Evolutionary conservation across 805 yeast genomes (phyloP).

Genomic region (Nematodospora valgi): DNA sequence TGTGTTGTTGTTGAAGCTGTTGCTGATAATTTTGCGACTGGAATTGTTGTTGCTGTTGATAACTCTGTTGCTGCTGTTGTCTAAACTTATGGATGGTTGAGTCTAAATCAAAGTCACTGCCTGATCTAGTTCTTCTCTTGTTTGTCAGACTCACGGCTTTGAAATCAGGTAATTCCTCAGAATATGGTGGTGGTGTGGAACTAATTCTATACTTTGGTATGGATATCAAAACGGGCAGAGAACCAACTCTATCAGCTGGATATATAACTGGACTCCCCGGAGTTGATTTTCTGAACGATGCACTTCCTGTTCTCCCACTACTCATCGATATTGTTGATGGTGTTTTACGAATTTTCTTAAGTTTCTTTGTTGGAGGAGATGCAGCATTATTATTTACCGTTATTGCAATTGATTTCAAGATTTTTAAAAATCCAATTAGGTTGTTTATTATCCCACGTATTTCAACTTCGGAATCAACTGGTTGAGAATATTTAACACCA

Average conservation of each 20-base stretch:
- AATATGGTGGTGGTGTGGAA: constrained; percentile 3
- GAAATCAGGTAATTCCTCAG: constrained; percentile 1
- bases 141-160: not conserved
- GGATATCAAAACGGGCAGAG: too few relatives aligned
- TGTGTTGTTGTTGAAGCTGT: not conserved
- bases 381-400: too few relatives aligned
- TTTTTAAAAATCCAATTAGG: too few relatives aligned
- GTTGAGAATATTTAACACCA: constrained; percentile 3
- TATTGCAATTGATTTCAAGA: too few relatives aligned
- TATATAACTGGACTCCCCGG: too few relatives aligned
- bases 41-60: constrained; percentile 4
- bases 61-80: constrained; percentile 2
- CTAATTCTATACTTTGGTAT: not conserved
- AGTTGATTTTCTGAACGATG: not conserved
- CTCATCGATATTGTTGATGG: constrained; percentile 2
- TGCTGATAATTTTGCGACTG: not conserved
- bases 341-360: constrained; percentile 1
- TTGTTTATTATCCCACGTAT: too few relatives aligned
- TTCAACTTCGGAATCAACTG: not conserved
- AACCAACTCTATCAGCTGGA: too few relatives aligned
- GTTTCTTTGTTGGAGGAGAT: not conserved
- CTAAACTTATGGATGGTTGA: constrained; percentile 5
- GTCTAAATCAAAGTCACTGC: constrained; percentile 9
- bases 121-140: constrained; percentile 5
- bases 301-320: not conserved